A percentile compares a stretch with the other conserved stretches of the same genome.
These are phyloP conservation scores for Exophiala sp. DNA, from an alignment of 2,329 filamentous ascomycete species.

Conservation along the genomic window DNA sequence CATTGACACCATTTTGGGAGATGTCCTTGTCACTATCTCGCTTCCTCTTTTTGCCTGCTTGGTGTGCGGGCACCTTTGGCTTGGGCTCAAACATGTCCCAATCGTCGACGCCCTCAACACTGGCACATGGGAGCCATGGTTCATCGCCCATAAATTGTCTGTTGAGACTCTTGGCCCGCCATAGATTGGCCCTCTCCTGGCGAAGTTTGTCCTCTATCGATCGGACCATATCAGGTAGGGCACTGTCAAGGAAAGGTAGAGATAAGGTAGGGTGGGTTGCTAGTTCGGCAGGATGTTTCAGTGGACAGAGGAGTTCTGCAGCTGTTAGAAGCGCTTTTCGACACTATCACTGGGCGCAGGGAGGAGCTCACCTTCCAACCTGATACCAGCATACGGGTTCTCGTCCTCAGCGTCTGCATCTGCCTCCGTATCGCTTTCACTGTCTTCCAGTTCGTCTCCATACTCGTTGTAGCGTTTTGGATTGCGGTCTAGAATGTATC, in stretches of 20 bases:
- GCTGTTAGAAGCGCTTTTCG: conserved; percentile 1
- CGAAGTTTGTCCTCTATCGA: conserved; percentile 57
- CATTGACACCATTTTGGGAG: conserved; percentile 20
- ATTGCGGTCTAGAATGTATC: conserved; percentile 58
- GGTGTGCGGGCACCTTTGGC: conserved; percentile 11
- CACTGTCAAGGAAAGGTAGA: conserved; percentile 56
- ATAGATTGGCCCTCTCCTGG: conserved; percentile 54
- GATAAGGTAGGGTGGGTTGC: conserved; percentile 58
- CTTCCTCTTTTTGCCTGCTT: conserved; percentile 23
- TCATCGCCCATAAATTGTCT: conserved; percentile 59
- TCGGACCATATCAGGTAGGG: conserved; percentile 55
- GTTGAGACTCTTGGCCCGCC: conserved; percentile 57
- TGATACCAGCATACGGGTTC: conserved; percentile 59
- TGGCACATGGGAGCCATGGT: conserved; percentile 56
- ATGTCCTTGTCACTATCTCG: conserved; percentile 9
- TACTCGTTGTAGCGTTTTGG: conserved; percentile 61
- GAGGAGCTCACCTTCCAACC: conserved; percentile 51
- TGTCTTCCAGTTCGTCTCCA: conserved; percentile 58
- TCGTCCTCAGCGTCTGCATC: conserved; percentile 57
- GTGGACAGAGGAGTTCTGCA: conserved; percentile 56
- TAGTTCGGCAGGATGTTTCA: conserved; percentile 60
- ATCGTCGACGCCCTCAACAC: conserved; percentile 51
- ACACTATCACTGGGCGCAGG: background rate
- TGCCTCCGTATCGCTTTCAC: conserved; percentile 57
- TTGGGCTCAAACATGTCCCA: conserved; percentile 45